Conservation (phyloP, 2,329 filamentous ascomycete species). For the Penicillium oxalicum region DNA sequence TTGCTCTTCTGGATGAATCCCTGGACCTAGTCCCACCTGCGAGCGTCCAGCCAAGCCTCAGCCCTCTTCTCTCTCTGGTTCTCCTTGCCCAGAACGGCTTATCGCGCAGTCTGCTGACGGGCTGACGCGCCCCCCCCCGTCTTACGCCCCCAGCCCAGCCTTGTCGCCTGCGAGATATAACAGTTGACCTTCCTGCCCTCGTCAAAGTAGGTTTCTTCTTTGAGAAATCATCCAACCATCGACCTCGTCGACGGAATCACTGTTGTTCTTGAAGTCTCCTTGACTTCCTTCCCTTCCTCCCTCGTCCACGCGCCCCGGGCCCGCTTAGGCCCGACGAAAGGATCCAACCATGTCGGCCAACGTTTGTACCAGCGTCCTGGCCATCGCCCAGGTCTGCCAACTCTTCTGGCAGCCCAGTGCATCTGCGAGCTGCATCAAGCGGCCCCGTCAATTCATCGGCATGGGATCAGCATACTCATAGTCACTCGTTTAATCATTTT, state of each 20-base stretch:
- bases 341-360: constrained; percentile 22
- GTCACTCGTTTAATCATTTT: constrained; percentile 9
- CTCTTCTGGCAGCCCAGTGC: constrained; percentile 15
- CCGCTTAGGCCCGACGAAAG: constrained; percentile 22
- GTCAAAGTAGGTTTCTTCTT: too few species aligned
- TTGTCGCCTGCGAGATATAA: too few species aligned
- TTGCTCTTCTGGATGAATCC: too few species aligned
- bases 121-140: too few species aligned
- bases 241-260: constrained; percentile 13
- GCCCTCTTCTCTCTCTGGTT: too few species aligned
- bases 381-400: constrained; percentile 8
- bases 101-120: too few species aligned
- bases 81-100: too few species aligned
- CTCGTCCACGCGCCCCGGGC: constrained; percentile 17
- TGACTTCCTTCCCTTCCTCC: background rate
- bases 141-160: too few species aligned
- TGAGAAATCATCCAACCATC: background rate
- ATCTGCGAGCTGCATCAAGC: constrained; percentile 11
- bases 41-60: too few species aligned
- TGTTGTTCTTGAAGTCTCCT: constrained; percentile 1
- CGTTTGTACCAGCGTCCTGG: constrained; percentile 16
- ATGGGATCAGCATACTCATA: constrained; percentile 7
- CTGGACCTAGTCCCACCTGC: too few species aligned
- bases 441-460: constrained; percentile 13
- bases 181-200: too few species aligned